Percentiles rank a stretch among this genome's conserved stretches.
These are phyloP conservation scores for Meyerozyma sp. DNA, from an alignment of 1,139 yeast species.

Conservation along the genomic window DNA sequence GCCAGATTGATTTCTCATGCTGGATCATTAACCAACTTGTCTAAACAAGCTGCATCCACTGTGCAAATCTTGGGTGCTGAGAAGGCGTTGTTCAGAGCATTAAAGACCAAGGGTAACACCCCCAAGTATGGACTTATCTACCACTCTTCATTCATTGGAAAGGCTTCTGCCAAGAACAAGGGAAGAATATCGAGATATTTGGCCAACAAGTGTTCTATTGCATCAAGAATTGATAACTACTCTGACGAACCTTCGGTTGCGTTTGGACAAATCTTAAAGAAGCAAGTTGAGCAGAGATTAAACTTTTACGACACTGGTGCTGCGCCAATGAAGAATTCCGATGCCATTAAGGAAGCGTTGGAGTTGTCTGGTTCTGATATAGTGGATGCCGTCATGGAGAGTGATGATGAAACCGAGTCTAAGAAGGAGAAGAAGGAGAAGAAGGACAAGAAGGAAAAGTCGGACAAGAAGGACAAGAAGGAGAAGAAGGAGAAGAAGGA, in stretches of 20 bases:
- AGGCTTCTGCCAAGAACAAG: conserved; percentile 94
- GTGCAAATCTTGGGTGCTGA: conserved; percentile 98
- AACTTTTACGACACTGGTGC: conserved; percentile 94
- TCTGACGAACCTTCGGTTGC: conserved; percentile 80
- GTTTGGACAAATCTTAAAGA: conserved; percentile 86
- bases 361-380: conserved; percentile 48
- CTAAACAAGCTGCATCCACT: conserved; percentile 98
- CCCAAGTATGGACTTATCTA: conserved; percentile 97
- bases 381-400: conserved; percentile 23
- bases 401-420: conserved; percentile 21
- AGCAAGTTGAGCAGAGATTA: conserved; percentile 97
- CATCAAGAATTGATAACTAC: conserved; percentile 96
- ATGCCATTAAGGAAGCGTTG: conserved; percentile 89
- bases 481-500: conserved; percentile 48
- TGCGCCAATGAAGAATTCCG: conserved; percentile 93
- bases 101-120: conserved; percentile 96
- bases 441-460: conserved; percentile 11
- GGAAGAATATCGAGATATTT: conserved; percentile 98
- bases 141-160: conserved; percentile 95
- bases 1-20: conserved; percentile 98
- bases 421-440: conserved; percentile 11
- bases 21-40: conserved; percentile 91
- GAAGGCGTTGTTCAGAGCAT: conserved; percentile 96
- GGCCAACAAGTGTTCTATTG: conserved; percentile 98
- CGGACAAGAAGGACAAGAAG: conserved; percentile 10